Evolutionary conservation across 2,329 filamentous ascomycete genomes (phyloP).

Genomic region (Xylaria polymorpha): DNA sequence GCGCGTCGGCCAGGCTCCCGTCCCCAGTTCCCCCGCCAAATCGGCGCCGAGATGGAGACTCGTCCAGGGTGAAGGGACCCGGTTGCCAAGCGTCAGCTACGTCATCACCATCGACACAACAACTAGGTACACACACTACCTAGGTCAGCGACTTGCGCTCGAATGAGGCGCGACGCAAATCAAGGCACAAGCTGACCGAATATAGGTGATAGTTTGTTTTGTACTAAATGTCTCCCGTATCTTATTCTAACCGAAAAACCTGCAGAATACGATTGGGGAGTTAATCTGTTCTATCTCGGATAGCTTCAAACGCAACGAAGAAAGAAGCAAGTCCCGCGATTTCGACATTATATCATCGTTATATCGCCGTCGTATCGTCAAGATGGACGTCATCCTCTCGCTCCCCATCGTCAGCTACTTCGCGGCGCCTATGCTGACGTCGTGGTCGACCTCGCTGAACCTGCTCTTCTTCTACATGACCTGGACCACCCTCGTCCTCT

Average conservation of each 20-base stretch:
- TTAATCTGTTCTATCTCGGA: neutral
- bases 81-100: conserved; percentile 26
- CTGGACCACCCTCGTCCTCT: conserved; percentile 85
- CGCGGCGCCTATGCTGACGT: conserved; percentile 69
- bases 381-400: conserved; percentile 75
- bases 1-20: conserved; percentile 5
- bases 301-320: neutral
- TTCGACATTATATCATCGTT: conserved; percentile 10
- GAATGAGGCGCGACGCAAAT: neutral
- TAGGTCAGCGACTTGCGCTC: neutral
- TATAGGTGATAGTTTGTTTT: neutral
- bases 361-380: conserved; percentile 27
- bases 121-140: neutral
- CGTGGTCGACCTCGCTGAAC: conserved; percentile 84
- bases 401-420: conserved; percentile 78
- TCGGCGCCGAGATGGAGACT: conserved; percentile 24
- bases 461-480: conserved; percentile 91
- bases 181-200: neutral
- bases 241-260: neutral
- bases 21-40: neutral
- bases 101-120: conserved; percentile 20
- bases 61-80: neutral
- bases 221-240: neutral
- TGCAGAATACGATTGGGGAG: neutral
- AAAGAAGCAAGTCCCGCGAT: neutral